phyloP scores from a whole-genome alignment of 768 basidiomycete species.

The Stropharia rugosoannulata region DNA sequence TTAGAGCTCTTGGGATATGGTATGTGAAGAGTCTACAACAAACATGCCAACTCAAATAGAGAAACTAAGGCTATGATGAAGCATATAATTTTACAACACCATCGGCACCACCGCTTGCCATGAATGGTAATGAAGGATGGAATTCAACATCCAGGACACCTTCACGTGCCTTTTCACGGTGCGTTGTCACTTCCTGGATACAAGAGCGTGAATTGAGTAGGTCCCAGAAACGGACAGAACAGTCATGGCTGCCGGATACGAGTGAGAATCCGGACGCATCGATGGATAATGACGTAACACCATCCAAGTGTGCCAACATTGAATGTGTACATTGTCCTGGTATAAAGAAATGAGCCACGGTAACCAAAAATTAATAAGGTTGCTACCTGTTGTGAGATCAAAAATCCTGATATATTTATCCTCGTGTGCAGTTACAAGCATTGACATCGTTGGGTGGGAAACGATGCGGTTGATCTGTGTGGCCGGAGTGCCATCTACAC shows the following conservation, averaged over 20 bases:
- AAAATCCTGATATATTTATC: slow-evolving; percentile 92
- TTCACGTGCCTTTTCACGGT: slow-evolving; percentile 87
- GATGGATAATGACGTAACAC: slow-evolving; percentile 88
- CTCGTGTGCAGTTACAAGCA: slow-evolving; percentile 89
- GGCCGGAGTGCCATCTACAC: slow-evolving; percentile 65
- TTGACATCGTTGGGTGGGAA: slow-evolving; percentile 87
- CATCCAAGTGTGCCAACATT: slow-evolving; percentile 88
- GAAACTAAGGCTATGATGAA: slow-evolving; percentile 58
- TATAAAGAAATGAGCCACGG: slow-evolving; percentile 5
- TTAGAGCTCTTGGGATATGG: slow-evolving; percentile 27
- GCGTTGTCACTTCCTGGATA: slow-evolving; percentile 85
- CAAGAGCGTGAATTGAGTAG: slow-evolving; percentile 77
- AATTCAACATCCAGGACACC: slow-evolving; percentile 89
- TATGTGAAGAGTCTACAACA: slow-evolving; percentile 35
- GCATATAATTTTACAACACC: slow-evolving; percentile 91
- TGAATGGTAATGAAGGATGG: slow-evolving; percentile 78
- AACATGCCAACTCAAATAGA: slow-evolving; percentile 16
- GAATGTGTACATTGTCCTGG: slow-evolving; percentile 85
- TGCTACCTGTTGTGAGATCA: slow-evolving; percentile 77
- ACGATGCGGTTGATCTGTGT: slow-evolving; percentile 86
- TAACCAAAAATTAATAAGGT: background rate
- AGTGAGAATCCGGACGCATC: slow-evolving; percentile 86
- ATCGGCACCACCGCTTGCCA: slow-evolving; percentile 96
- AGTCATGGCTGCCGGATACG: slow-evolving; percentile 90
- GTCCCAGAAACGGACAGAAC: slow-evolving; percentile 95